Base-by-base conservation (phyloP, 176 grass and related monocot species). In the Carex scoparia region DNA sequence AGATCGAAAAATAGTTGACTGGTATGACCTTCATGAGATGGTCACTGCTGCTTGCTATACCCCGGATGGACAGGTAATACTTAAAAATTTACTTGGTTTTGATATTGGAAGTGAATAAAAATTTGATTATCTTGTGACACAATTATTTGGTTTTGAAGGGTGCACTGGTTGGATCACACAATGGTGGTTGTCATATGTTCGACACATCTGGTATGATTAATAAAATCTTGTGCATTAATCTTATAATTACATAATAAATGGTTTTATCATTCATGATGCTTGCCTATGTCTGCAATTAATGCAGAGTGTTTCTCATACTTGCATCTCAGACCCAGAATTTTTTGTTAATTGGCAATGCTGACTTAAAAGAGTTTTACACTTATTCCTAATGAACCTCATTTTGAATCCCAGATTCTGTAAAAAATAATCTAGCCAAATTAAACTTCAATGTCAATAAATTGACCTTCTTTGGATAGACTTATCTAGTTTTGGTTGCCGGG, bases 1-100 rank as follows among this genome's bases (percentile, higher is more conserved):
- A 81, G 87, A 94, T 85, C 91, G 96, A 53, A 90, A 95, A 86
- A 92, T 99, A 65, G 96, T 95, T 84, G 96, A 99, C 84, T 99
- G 96, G 96, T 90, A 95, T 59, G 96, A 99, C 89, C 91, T 99
- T 89, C 96, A 99, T 81, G 96, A 99, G 84, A 95, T 99, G 91
- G 91, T 99, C 67, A 99, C 96, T 16, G 96, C 96, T 75, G 91
- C 90, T 35, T 94, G 96, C 80, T 99, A 94, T 79, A 94, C 96
- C 31, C 96, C 96, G 30, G 87, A 94, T 71, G 96, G 93, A 85
- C 91, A 94, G 93, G 96, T 99, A 87, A 7, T 44, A 57, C 51
- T 33, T 79, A 31, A 78, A 78, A 56, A 63, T 16, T 31, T 62
- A 83, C 61, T 61, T 48, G 33, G 55, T 81, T 61, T 19, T 68